Base-by-base conservation (phyloP, 495 filamentous ascomycete genomes). In the Tricharina praecox region DNA sequence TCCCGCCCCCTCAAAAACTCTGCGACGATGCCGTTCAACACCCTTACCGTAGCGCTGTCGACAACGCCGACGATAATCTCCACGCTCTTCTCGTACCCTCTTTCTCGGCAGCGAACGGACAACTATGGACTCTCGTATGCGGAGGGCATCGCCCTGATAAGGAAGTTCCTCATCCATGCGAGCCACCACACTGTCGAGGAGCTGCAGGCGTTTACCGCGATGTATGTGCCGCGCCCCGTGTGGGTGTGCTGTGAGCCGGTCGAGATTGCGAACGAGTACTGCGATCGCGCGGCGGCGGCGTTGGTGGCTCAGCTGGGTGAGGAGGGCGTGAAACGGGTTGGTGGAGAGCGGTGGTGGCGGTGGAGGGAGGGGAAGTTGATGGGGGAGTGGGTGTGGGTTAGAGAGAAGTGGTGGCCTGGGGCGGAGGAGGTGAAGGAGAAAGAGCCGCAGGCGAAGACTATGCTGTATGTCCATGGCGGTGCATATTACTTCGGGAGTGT, bases 351-450 rank as follows among this genome's bases (percentile, higher is more conserved):
- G 33, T 96, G 88, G 88, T 96, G 88, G 88, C 82, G 85, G 66
- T 96, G 88, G 88, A 76, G 88, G 46, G 23, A 26, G 35, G 53
- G 50, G 23, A 39, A 59, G 18, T 49, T 59, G 64, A 65, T 45
- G 58, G 85, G 81, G 1, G 90, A 96, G 60, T 95, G 85, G 88
- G 79, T 96, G 52, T 90, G 94, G 69, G 94, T 94, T 87, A 78
- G 56, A 72, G 80, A 45, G 7, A 19, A 19, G 25, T 33, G 30
- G 43, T 33, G 30, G 43, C 11, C 15, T 7, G 28, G 7, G 25
- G 25, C 11, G n/a, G 25, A 33, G 9, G 43, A 18, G 26, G 28
- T 20, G 24, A 15, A n/a, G 13, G 43, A 35, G 13, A 19, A 46
- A 23, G 28, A 46, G 2, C 10, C 10, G 43, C 5, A 24, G 20